Conservation (phyloP, 1,284 basidiomycete genomes). For the Tilletia indica region DNA sequence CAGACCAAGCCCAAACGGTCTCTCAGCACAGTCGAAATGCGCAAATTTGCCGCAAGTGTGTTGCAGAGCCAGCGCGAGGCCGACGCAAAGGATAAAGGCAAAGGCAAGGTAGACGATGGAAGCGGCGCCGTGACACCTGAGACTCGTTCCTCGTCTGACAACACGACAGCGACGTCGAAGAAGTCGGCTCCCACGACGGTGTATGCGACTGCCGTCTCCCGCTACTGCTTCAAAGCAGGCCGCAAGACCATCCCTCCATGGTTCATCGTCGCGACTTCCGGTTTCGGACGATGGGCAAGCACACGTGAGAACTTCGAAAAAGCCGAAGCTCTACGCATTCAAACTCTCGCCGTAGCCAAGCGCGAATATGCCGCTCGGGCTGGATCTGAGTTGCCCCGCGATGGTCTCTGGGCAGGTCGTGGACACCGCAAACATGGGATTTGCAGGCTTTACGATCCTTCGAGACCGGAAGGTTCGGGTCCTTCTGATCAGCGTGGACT, state of each 20-base stretch:
- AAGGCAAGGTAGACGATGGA: slow-evolving; percentile 15
- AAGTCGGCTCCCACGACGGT: slow-evolving; percentile 20
- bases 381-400: slow-evolving; percentile 8
- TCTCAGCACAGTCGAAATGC: neutral
- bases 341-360: neutral
- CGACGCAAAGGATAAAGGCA: neutral
- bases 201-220: slow-evolving; percentile 39
- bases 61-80: slow-evolving; percentile 14
- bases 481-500: slow-evolving; percentile 31
- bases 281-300: slow-evolving; percentile 32
- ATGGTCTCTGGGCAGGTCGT: neutral
- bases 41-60: slow-evolving; percentile 12
- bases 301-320: slow-evolving; percentile 42
- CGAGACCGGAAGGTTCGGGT: slow-evolving; percentile 27
- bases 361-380: neutral
- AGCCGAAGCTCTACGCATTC: slow-evolving; percentile 33
- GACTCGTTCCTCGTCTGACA: neutral
- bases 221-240: slow-evolving; percentile 41
- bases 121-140: neutral
- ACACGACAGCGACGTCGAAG: neutral
- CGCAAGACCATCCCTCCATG: slow-evolving; percentile 47
- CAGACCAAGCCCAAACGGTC: slow-evolving; percentile 15
- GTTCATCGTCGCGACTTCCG: slow-evolving; percentile 40
- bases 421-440: slow-evolving; percentile 25
- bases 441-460: slow-evolving; percentile 26